phyloP scores from a whole-genome alignment of 129 eudicot genomes.

The sunflower (Helianthus annuus) region HanXRQr2.0-SUNRISE NC_035445.2:6648377-6648876 shows the following conservation, averaged over 20 bases:
- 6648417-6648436: no score
- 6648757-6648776: background rate
- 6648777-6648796: background rate
- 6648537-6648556: conserved; percentile 42
- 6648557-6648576: conserved; percentile 45
- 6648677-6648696: conserved; percentile 19
- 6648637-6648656: conserved; percentile 13
- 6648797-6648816: no score
- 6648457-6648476: no score
- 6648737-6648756: background rate
- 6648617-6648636: conserved; percentile 27
- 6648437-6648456: no score
- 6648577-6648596: conserved; percentile 48
- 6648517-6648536: conserved; percentile 43
- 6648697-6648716: background rate
- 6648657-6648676: conserved; percentile 34
- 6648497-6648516: background rate
- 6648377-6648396: no score
- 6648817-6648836: no score
- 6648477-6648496: no score
- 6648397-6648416: no score
- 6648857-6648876: no score
- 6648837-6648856: no score
- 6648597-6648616: conserved; percentile 49
- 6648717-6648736: background rate